A percentile compares a stretch with the other conserved stretches of the same genome.
phyloP scores from a whole-genome alignment of 495 filamentous ascomycete species.

The Saxophila tyrrhenica region DNA sequence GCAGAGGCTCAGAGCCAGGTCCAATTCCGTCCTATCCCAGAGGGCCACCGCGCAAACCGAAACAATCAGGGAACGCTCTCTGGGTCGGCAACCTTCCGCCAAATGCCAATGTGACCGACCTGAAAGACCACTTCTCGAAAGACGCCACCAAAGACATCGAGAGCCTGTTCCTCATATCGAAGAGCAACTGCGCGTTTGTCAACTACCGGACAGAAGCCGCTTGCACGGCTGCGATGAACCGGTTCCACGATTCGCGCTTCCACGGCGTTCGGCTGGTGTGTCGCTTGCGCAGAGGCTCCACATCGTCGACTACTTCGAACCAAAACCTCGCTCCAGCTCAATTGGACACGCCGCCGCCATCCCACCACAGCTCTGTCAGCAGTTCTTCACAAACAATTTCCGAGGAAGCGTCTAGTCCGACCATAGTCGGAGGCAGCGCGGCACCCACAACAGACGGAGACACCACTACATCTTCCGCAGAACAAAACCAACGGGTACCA shows the following conservation, averaged over 20 bases:
- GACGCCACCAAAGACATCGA: slow-evolving; percentile 70
- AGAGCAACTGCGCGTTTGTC: slow-evolving; percentile 96
- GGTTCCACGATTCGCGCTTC: slow-evolving; percentile 88
- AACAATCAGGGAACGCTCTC: slow-evolving; percentile 84
- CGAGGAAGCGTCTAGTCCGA: slow-evolving; percentile 2
- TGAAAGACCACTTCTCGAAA: slow-evolving; percentile 84
- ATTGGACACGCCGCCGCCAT: background rate
- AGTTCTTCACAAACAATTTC: slow-evolving; percentile 29
- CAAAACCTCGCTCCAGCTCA: background rate
- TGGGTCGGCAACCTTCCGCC: slow-evolving; percentile 96
- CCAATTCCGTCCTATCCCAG: slow-evolving; percentile 42
- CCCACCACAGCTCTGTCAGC: background rate
- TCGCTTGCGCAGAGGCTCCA: slow-evolving; percentile 57
- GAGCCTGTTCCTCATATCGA: slow-evolving; percentile 89
- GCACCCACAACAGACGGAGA: background rate
- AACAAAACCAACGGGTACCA: slow-evolving; percentile 24
- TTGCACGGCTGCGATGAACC: slow-evolving; percentile 64
- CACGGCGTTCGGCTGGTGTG: slow-evolving; percentile 86
- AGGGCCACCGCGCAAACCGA: slow-evolving; percentile 86
- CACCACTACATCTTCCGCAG: background rate
- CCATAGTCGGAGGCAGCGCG: background rate
- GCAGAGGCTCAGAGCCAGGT: slow-evolving; percentile 9
- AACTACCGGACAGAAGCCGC: slow-evolving; percentile 79
- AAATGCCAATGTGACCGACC: slow-evolving; percentile 59
- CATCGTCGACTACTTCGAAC: slow-evolving; percentile 22